phyloP scores from a whole-genome alignment of 2,329 filamentous ascomycete genomes.

The Claviceps maximensis region DNA sequence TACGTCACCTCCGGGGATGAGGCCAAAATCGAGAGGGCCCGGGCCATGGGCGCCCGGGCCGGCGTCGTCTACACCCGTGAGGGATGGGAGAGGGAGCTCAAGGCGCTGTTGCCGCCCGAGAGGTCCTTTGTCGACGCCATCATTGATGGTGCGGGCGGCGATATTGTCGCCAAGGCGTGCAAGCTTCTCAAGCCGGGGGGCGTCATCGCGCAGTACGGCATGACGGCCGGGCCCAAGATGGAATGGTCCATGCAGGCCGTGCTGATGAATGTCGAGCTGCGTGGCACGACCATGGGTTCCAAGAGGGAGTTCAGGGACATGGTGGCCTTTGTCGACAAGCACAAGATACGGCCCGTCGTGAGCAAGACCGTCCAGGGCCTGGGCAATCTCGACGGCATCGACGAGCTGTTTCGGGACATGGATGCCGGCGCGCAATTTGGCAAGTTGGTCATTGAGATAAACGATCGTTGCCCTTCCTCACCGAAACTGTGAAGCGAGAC shows the following conservation, averaged over 20 bases:
- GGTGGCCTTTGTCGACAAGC: slow-evolving; percentile 64
- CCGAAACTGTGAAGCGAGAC: slow-evolving; percentile 25
- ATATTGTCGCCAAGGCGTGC: slow-evolving; percentile 57
- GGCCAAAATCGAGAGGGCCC: slow-evolving; percentile 63
- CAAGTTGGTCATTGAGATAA: slow-evolving; percentile 72
- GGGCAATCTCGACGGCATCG: slow-evolving; percentile 64
- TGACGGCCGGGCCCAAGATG: slow-evolving; percentile 80
- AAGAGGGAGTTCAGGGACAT: slow-evolving; percentile 82
- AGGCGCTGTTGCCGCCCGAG: slow-evolving; percentile 46
- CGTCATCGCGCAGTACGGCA: slow-evolving; percentile 77
- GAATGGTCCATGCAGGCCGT: slow-evolving; percentile 75
- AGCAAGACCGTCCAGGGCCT: slow-evolving; percentile 62
- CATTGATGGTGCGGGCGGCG: slow-evolving; percentile 81
- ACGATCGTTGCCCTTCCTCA: slow-evolving; percentile 15
- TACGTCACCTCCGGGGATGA: slow-evolving; percentile 66
- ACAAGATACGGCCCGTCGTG: slow-evolving; percentile 64
- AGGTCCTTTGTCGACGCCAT: slow-evolving; percentile 66
- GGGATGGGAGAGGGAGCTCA: slow-evolving; percentile 70
- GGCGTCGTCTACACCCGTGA: slow-evolving; percentile 72
- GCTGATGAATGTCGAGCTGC: slow-evolving; percentile 75
- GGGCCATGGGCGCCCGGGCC: slow-evolving; percentile 58
- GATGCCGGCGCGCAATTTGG: slow-evolving; percentile 78
- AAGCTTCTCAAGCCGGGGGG: slow-evolving; percentile 69
- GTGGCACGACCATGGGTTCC: slow-evolving; percentile 83
- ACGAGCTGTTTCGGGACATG: slow-evolving; percentile 78